Base-by-base conservation (phyloP, 2,329 filamentous ascomycete species). In the Ramularia collo-cygni region DNA sequence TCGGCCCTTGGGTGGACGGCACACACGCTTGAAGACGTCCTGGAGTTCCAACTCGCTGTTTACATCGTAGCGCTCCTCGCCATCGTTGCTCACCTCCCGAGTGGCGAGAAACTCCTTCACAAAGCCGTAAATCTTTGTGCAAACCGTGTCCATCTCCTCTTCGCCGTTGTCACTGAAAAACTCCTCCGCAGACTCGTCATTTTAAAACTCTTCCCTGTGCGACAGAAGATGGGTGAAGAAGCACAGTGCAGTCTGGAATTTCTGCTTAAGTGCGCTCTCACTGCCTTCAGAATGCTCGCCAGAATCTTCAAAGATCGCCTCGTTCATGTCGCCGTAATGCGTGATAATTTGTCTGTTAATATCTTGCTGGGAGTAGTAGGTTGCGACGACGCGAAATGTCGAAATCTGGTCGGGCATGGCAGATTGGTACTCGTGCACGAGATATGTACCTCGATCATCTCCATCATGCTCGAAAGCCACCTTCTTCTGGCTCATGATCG, bases 401-500 rank as follows among this genome's bases (percentile, higher is more conserved):
- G 29, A 10, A 13, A 28, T 35, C 27, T 47, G 41, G 8, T n/a
- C 31, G 2, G 15, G 21, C 2, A 16, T 19, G n/a, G 35, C 13
- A 3, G 28, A 26, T 13, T 26, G 16, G 18, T 40, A 47, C 17
- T 44, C 44, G 13, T 35, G 29, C 10, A 35, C 18, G 7, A 47
- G 28, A 28, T 44, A 47, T 2, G 44, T 47, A 8, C 44, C 44
- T 6, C 44, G 41, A 15, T 44, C 42, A 8, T 28, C 15, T 21
- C 42, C 44, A 19, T 35, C 31, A 29, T 40, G 35, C 28, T 37
- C 41, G 26, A 40, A 42, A 3, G 41, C 44, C 10, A 29, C 33
- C 15, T 35, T 35, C 4, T 21, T 28, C 16, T 43, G 19, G 8
- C 32, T 30, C 13, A 42, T 26, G 4, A 52, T 16, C 2, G 37